phyloP scores from a whole-genome alignment of 257 asterid species.

The Striga asiatica region DNA sequence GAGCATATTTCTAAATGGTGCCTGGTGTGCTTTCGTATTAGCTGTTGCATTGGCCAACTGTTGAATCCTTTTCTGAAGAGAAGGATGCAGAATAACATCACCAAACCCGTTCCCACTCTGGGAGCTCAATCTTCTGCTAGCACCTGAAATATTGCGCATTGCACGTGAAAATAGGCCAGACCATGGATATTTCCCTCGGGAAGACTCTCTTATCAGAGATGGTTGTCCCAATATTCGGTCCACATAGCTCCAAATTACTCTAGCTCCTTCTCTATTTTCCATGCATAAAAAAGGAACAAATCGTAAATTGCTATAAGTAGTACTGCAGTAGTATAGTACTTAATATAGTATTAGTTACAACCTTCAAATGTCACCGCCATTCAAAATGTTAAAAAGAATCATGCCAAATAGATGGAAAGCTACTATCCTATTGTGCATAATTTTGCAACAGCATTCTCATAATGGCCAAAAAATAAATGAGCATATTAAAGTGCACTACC shows the following conservation, averaged over 20 bases:
- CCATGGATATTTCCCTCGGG: conserved; percentile 98
- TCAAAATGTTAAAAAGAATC: not conserved
- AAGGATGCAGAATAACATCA: conserved; percentile 79
- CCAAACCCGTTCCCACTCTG: conserved; percentile 61
- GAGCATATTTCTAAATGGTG: conserved; percentile 94
- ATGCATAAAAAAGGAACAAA: conserved; percentile 1
- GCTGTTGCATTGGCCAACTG: conserved; percentile 86
- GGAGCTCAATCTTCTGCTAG: conserved; percentile 32
- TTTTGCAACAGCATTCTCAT: not conserved
- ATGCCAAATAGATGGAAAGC: not conserved
- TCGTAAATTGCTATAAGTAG: conserved; percentile 9
- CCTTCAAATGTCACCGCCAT: not conserved
- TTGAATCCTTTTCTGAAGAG: conserved; percentile 80
- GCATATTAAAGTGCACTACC: conserved; percentile 33
- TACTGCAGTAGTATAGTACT: not conserved
- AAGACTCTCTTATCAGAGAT: conserved; percentile 90
- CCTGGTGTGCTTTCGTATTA: conserved; percentile 86
- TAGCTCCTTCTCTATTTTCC: conserved; percentile 89
- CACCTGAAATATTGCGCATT: no score
- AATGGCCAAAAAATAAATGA: conserved; percentile 1
- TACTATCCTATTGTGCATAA: not conserved
- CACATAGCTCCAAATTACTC: conserved; percentile 91
- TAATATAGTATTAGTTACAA: not conserved
- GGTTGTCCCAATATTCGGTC: conserved; percentile 98
- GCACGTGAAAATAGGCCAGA: conserved; percentile 58